Base-by-base conservation (phyloP, 768 basidiomycete genomes). In the Lentinula detonsa region DNA sequence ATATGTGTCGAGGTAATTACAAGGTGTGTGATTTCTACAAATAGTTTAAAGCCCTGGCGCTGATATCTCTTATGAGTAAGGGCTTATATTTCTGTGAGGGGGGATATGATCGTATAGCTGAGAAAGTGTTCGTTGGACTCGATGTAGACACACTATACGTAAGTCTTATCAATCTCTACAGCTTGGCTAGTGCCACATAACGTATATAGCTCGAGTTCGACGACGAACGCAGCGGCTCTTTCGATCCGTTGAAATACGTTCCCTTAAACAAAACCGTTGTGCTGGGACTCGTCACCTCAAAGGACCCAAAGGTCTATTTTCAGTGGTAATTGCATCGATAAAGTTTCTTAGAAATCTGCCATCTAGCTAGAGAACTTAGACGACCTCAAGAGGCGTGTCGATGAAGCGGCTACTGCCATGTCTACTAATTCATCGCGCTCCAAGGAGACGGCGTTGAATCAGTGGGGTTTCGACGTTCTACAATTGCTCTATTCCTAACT, bases 41-140 rank as follows among this genome's bases (percentile, higher is more conserved):
- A 53, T 21, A 6, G 15, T 28, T n/a, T 10, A 21, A n/a, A 31
- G 11, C 50, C 13, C 8, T 5, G 15, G 34, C n/a, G 50, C 33
- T 51, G 50, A 5, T 15, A 16, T 6, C n/a, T 16, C 5, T 18
- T 51, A 13, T 51, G 1, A 13, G 33, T 35, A 8, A 64, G 62
- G 77, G 84, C 13, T 62, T 78, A 7, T 78, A 86, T 66, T 88
- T 86, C 69, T 75, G 81, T 40, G 83, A 86, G 69, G 86, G 86
- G 53, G 77, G 82, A 3, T 87, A 87, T 66, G 77, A 73, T 65
- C 78, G 78, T 40, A 85, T 87, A 65, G 76, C 81, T 13, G 62
- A 67, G 43, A 84, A 81, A 67, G 70, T 87, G 11, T 86, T 88
- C 74, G 81, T 78, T 61, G 74, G 77, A 39, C 75, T 88, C 58